These are phyloP conservation scores for Potentilla sterilis DNA, from an alignment of 306 rosid species.

Conservation along the genomic window DNA sequence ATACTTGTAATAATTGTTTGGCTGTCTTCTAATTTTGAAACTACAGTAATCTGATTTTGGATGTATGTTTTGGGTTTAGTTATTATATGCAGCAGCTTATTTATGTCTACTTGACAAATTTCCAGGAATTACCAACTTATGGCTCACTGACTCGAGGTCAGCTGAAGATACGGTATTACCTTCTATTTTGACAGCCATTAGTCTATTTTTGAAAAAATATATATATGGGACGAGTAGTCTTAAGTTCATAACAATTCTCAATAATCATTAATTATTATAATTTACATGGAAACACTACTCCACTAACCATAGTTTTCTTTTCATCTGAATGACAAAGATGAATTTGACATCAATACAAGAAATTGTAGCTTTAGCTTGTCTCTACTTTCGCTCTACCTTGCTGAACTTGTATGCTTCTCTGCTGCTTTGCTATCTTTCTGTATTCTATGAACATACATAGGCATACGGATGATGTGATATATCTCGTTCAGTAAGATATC, in stretches of 20 bases:
- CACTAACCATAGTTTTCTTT: too few relatives aligned
- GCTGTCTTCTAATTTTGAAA: background rate
- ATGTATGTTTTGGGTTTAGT: background rate
- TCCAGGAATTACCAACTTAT: background rate
- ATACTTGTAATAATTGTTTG: background rate
- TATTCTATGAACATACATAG: conserved; percentile 87
- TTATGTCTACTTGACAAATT: background rate
- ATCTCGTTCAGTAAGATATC: conserved; percentile 78
- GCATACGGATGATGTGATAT: conserved; percentile 62
- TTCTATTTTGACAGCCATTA: background rate
- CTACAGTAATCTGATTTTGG: background rate
- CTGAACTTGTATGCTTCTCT: conserved; percentile 43
- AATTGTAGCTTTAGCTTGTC: conserved; percentile 1
- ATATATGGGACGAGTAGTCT: background rate
- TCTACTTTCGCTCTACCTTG: conserved; percentile 54
- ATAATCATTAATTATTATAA: too few relatives aligned
- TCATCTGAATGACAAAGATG: too few relatives aligned
- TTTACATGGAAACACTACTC: too few relatives aligned
- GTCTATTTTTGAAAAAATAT: background rate
- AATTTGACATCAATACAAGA: background rate
- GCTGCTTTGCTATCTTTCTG: conserved; percentile 71
- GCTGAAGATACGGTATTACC: background rate
- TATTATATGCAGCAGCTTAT: background rate
- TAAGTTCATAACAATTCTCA: background rate
- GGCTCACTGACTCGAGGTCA: background rate